phyloP scores from a whole-genome alignment of 2,329 filamentous ascomycete genomes.

The Aspergillus candidus region DNA sequence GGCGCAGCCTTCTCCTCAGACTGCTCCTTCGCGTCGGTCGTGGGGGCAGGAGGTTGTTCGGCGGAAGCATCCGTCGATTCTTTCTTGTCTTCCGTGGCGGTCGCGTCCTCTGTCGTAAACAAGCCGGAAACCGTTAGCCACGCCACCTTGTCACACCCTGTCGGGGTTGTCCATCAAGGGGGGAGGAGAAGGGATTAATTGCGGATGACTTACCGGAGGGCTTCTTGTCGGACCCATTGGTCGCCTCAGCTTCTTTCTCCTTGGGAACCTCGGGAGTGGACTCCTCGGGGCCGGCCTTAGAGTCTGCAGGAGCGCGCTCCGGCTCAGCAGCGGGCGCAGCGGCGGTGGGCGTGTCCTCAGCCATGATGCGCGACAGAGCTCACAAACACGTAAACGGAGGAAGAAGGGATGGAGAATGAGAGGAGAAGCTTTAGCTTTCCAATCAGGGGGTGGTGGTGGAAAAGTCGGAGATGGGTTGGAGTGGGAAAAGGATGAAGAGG shows the following conservation, averaged over 20 bases:
- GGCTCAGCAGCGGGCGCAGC: conserved; percentile 28
- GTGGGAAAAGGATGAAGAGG: conserved; percentile 21
- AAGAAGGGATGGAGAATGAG: conserved; percentile 6
- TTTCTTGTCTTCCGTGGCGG: conserved; percentile 23
- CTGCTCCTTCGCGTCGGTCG: conserved; percentile 20
- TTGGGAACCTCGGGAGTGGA: conserved; percentile 16
- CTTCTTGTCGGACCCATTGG: conserved; percentile 25
- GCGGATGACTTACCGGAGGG: conserved; percentile 23
- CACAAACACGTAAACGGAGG: conserved; percentile 12
- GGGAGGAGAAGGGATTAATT: background rate
- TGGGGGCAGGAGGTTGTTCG: conserved; percentile 23
- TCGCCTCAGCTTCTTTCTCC: conserved; percentile 18
- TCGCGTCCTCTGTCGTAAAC: conserved; percentile 14
- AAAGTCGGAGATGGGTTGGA: conserved; percentile 21
- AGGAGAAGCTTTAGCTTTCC: conserved; percentile 10
- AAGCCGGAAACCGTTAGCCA: conserved; percentile 9
- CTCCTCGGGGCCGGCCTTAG: conserved; percentile 16
- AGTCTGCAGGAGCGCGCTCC: conserved; percentile 26
- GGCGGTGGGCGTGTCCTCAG: conserved; percentile 33
- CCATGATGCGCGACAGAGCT: conserved; percentile 29
- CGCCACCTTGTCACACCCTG: conserved; percentile 1
- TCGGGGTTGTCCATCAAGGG: background rate
- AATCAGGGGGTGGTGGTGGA: conserved; percentile 14
- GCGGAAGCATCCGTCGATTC: conserved; percentile 21
- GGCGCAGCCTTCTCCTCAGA: conserved; percentile 17